Evolutionary conservation across 2,329 filamentous ascomycete genomes (phyloP).

Genomic region (Verticillium dahliae): DNA sequence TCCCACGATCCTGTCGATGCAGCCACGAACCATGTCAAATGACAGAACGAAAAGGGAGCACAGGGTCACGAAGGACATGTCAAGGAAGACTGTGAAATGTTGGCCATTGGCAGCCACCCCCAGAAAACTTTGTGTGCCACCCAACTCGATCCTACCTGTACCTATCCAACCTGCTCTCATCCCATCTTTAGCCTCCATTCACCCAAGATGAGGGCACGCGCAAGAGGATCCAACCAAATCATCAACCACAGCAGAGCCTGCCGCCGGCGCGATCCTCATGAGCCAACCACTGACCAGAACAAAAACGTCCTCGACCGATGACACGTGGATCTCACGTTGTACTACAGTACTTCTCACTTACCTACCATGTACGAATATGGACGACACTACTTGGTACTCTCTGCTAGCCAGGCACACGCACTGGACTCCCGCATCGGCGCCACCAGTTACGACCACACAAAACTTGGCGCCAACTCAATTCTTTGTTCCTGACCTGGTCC

Average conservation of each 20-base stretch:
- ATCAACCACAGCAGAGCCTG: not conserved
- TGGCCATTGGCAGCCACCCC: not conserved
- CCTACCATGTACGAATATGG: no score
- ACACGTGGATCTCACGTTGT: not conserved
- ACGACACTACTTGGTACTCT: no score
- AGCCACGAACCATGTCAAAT: not conserved
- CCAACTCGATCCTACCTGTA: not conserved
- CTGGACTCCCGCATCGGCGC: not conserved
- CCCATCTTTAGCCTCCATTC: not conserved
- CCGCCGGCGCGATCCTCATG: not conserved
- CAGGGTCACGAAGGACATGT: not conserved
- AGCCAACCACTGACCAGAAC: not conserved
- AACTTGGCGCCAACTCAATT: not conserved
- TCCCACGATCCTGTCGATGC: not conserved
- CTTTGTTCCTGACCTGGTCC: not conserved
- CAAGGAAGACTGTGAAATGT: not conserved
- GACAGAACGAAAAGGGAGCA: no score
- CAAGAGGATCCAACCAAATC: not conserved
- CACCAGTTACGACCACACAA: not conserved
- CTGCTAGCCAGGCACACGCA: no score
- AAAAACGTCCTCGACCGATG: not conserved
- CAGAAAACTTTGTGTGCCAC: not conserved
- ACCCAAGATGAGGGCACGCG: not conserved
- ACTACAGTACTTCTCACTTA: not conserved
- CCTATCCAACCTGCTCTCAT: no score